These are phyloP conservation scores for Penicillium salamii DNA, from an alignment of 495 filamentous ascomycete genomes.

Conservation along the genomic window DNA sequence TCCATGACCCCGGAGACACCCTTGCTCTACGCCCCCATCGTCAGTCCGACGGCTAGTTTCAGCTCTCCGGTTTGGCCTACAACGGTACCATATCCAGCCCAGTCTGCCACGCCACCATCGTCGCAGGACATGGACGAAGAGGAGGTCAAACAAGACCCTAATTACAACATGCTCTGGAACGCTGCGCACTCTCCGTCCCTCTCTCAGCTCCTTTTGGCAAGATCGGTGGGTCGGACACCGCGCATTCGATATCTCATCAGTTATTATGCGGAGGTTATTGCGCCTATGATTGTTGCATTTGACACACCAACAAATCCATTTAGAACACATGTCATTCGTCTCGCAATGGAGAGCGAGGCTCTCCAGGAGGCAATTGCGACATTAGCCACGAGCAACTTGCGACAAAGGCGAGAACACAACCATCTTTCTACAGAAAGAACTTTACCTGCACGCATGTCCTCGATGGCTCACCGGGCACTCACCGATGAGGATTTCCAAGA, in stretches of 20 bases:
- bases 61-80: constrained; percentile 16
- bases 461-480: constrained; percentile 47
- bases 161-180: constrained; percentile 18
- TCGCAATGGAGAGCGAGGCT: constrained; percentile 75
- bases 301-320: constrained; percentile 84
- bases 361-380: constrained; percentile 91
- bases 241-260: constrained; percentile 58
- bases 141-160: constrained; percentile 10
- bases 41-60: constrained; percentile 16
- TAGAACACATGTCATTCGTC: constrained; percentile 74
- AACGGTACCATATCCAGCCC: constrained; percentile 4
- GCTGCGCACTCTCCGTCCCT: constrained; percentile 38
- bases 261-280: constrained; percentile 81
- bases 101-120: constrained; percentile 7
- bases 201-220: constrained; percentile 43
- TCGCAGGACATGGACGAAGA: constrained; percentile 26
- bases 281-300: constrained; percentile 86
- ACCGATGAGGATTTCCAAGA: constrained; percentile 38
- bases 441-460: constrained; percentile 46
- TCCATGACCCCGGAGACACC: constrained; percentile 14
- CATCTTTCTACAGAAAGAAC: constrained; percentile 43
- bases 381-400: constrained; percentile 79
- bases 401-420: constrained; percentile 44
- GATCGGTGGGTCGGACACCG: constrained; percentile 51
- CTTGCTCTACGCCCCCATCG: constrained; percentile 15